Conservation (phyloP, 495 filamentous ascomycete genomes). For the Trichoderma gamsii region DNA sequence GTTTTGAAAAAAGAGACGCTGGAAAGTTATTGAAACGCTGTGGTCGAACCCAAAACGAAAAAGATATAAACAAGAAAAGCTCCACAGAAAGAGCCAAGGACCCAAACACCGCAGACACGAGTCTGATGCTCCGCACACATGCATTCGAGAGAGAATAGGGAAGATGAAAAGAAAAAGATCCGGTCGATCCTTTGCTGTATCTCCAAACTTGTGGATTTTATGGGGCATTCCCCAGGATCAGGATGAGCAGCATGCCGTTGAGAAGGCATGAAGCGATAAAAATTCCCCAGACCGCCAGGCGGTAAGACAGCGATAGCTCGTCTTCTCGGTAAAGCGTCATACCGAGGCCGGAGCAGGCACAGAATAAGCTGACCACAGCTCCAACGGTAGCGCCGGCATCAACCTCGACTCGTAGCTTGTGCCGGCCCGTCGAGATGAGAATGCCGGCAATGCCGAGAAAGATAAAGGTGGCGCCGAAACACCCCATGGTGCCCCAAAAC, state of each 20-base stretch:
- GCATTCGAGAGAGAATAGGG: neutral
- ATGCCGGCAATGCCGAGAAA: conserved; percentile 49
- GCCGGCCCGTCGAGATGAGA: conserved; percentile 48
- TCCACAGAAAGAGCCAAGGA: neutral
- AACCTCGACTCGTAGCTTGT: conserved; percentile 49
- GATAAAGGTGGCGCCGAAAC: conserved; percentile 42
- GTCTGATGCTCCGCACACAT: neutral
- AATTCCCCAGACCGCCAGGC: conserved; percentile 36
- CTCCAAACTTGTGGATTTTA: neutral
- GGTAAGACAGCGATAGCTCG: conserved; percentile 35
- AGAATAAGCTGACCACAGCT: conserved; percentile 48
- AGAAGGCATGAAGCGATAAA: conserved; percentile 44
- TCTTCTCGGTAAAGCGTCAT: conserved; percentile 41
- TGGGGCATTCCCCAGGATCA: conserved; percentile 37
- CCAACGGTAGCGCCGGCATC: conserved; percentile 56
- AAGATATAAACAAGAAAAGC: neutral
- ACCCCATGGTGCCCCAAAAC: conserved; percentile 36
- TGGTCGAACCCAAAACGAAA: neutral
- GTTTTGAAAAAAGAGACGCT: neutral
- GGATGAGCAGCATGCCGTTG: conserved; percentile 45
- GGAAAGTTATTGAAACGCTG: neutral
- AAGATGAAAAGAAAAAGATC: neutral
- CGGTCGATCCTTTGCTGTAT: neutral
- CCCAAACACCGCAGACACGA: neutral
- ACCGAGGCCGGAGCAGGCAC: conserved; percentile 48